Conservation (phyloP, 2,329 filamentous ascomycete genomes). For the Camillea tinctor region DNA sequence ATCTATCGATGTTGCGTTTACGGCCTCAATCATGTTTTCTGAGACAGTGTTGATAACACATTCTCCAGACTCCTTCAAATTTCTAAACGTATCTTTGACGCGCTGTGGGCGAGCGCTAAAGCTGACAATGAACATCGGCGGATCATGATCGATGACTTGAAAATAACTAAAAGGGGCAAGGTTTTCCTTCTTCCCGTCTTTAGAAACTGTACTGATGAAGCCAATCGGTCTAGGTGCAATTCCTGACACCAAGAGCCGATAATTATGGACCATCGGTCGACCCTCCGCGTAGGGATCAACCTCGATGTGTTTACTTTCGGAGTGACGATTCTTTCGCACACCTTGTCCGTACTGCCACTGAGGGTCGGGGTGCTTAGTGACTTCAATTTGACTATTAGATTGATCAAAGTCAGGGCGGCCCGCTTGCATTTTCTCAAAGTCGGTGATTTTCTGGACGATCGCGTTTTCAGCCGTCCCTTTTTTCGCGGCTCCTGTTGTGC, state of each 20-base stretch:
- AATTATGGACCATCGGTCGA: not conserved
- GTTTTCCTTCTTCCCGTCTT: constrained; percentile 53
- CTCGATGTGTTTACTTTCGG: not conserved
- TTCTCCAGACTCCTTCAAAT: constrained; percentile 55
- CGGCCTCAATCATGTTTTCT: constrained; percentile 61
- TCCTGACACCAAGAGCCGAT: not conserved
- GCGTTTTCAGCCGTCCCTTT: not conserved
- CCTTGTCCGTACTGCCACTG: not conserved
- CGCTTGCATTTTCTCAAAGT: not conserved
- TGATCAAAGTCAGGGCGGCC: not conserved
- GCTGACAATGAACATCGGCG: constrained; percentile 59
- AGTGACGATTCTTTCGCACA: not conserved
- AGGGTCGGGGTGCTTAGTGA: not conserved
- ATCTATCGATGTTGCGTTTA: constrained; percentile 59
- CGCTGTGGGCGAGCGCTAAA: constrained; percentile 54
- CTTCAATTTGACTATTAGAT: not conserved
- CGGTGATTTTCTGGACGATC: not conserved
- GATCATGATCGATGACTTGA: constrained; percentile 62
- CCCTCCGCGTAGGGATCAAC: not conserved
- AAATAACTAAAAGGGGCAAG: constrained; percentile 63
- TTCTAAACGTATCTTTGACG: constrained; percentile 59
- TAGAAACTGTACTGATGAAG: constrained; percentile 55
- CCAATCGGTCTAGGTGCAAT: constrained; percentile 44
- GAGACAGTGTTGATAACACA: constrained; percentile 62
- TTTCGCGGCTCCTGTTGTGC: not conserved